Percentiles rank a stretch among this genome's conserved stretches.
These are phyloP conservation scores for Lachancea fermentati DNA, from an alignment of 805 yeast genomes.

Conservation along the genomic window DNA sequence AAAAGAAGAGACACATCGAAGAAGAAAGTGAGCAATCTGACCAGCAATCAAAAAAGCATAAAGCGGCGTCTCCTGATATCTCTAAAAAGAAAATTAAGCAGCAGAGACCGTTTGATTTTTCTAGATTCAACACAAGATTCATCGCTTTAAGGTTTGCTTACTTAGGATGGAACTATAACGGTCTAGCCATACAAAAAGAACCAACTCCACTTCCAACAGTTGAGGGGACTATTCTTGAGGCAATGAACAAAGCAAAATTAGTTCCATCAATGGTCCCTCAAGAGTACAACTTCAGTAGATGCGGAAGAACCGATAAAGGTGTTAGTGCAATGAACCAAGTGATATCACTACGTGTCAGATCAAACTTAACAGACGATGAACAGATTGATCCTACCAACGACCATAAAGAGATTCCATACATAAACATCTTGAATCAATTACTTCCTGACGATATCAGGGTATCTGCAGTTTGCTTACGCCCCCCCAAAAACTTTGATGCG, in stretches of 20 bases:
- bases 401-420: constrained; percentile 65
- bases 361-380: constrained; percentile 57
- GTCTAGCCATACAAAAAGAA: constrained; percentile 76
- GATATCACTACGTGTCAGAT: constrained; percentile 70
- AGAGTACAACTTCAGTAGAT: constrained; percentile 72
- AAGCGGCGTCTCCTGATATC: constrained; percentile 8
- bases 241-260: constrained; percentile 60
- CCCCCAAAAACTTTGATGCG: constrained; percentile 82
- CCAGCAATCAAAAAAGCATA: constrained; percentile 1
- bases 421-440: constrained; percentile 65
- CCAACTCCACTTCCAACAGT: constrained; percentile 80
- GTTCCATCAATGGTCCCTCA: constrained; percentile 55
- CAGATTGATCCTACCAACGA: constrained; percentile 56
- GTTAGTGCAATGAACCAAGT: constrained; percentile 97
- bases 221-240: constrained; percentile 69
- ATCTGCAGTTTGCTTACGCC: constrained; percentile 77
- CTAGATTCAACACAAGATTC: constrained; percentile 55
- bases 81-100: constrained; percentile 23
- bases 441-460: constrained; percentile 78
- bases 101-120: constrained; percentile 55
- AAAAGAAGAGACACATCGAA: constrained; percentile 6
- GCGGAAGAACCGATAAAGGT: constrained; percentile 95
- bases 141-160: constrained; percentile 83
- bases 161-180: constrained; percentile 92
- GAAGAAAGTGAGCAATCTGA: constrained; percentile 6